Base-by-base conservation (phyloP, 768 basidiomycete species). In the Auricularia sp. region DNA sequence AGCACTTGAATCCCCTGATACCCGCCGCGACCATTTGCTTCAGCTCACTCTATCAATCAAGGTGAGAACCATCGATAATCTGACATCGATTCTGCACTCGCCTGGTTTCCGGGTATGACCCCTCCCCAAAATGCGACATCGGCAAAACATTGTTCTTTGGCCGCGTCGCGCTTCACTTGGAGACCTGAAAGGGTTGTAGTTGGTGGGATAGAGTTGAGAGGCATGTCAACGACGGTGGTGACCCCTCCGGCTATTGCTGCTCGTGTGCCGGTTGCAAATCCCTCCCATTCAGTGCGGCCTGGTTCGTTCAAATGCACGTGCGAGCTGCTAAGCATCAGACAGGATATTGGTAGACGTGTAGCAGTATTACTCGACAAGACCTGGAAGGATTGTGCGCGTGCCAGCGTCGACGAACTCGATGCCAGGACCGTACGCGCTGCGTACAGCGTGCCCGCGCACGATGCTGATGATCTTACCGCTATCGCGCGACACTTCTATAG, bases 141-240 rank as follows among this genome's bases (percentile, higher is more conserved):
- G 10, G 84, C 83, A 74, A 83, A 84, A 70, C 87, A 90, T 70
- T 94, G 87, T 2, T 84, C 85, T 61, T 74, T 70, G 2, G 96
- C 92, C 1, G 87, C 90, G 11, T 73, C 71, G 4, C 85, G 81
- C 78, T 98, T 98, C 34, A 77, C 70, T 58, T 84, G 76, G 8
- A 98, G 80, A 71, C 96, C 86, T 4, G 77, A 77, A 7, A 93
- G 82, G 0, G 92, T 94, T 1, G 93, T 95, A 0, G 97, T 98
- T 0, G 97, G 94, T 1, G 96, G 96, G 63, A 98, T 91, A 2
- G 94, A 96, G 75, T 99, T 98, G 64, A 99, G 79, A 2, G 96
- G 97, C 96, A 98, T 99, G 76, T 98, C 97, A 37, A 98, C 88
- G 24, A 98, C 79, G 5, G 93, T 92, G 7, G 95, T 98, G n/a